Conservation (phyloP, 208 protist species). For the Crithidia acanthocephali region DNA sequence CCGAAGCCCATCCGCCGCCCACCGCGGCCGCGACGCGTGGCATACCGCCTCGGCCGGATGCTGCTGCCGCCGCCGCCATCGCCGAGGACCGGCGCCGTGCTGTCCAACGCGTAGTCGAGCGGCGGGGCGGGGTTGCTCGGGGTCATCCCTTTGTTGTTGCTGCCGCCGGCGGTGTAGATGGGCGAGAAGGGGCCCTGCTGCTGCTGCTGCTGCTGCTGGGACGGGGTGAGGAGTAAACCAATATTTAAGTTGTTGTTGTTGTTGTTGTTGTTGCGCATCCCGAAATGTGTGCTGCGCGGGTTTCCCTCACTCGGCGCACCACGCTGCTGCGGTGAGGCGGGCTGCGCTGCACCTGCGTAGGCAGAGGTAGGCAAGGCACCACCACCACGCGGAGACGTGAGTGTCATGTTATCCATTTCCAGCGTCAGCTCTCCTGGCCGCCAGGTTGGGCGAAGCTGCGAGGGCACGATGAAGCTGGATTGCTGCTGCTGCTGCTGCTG, state of each 20-base stretch:
- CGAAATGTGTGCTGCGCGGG: no score
- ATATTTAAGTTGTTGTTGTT: no score
- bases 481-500: constrained; percentile 18
- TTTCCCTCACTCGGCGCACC: no score
- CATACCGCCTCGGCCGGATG: neutral
- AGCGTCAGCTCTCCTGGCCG: constrained; percentile 23
- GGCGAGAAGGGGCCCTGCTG: neutral
- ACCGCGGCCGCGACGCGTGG: neutral
- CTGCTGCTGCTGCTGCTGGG: constrained; percentile 3
- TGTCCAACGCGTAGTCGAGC: neutral
- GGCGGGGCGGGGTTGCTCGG: constrained; percentile 2
- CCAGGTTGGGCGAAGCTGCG: neutral
- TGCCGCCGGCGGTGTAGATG: neutral
- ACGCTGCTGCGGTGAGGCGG: no score
- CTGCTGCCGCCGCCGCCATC: neutral
- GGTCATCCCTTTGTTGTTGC: neutral
- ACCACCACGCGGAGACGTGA: constrained; percentile 2
- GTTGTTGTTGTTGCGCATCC: no score
- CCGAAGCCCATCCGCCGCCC: neutral
- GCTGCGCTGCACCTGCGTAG: neutral
- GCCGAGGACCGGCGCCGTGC: neutral
- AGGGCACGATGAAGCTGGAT: neutral
- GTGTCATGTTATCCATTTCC: constrained; percentile 19
- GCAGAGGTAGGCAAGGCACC: neutral
- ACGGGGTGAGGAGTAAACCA: no score